Conservation (phyloP, 176 grass and related monocot genomes). For the Puya raimondii region DNA sequence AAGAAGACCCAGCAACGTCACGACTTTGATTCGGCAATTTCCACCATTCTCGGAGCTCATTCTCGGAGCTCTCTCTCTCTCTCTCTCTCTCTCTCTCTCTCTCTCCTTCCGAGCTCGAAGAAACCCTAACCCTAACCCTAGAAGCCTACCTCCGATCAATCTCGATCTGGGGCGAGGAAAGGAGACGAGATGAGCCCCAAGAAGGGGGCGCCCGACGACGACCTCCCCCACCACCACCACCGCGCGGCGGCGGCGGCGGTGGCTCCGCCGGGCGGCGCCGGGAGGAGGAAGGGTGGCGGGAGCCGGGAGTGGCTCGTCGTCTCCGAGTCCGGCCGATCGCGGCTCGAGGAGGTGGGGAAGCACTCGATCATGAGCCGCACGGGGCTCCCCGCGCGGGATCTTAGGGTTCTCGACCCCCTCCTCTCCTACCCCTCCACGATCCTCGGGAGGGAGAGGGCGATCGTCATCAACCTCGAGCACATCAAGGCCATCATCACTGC, state of each 20-base stretch:
- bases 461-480: constrained; percentile 80
- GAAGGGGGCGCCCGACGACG: neutral
- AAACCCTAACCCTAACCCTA: neutral
- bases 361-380: constrained; percentile 80
- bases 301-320: constrained; percentile 78
- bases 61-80: neutral
- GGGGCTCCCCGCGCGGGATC: constrained; percentile 68
- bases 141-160: neutral
- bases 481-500: constrained; percentile 75
- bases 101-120: neutral
- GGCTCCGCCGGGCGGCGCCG: constrained; percentile 3
- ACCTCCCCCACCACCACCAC: constrained; percentile 11
- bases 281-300: constrained; percentile 46
- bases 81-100: neutral
- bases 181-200: neutral
- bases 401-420: constrained; percentile 61
- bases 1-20: neutral
- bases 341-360: constrained; percentile 43
- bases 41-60: neutral
- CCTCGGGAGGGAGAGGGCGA: constrained; percentile 62
- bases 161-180: neutral
- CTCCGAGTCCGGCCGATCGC: constrained; percentile 37
- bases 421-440: constrained; percentile 85
- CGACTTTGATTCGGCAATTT: neutral
- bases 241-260: constrained; percentile 10